Base-by-base conservation (phyloP, 2,329 filamentous ascomycete species). In the Arthrinium puccinioides region DNA sequence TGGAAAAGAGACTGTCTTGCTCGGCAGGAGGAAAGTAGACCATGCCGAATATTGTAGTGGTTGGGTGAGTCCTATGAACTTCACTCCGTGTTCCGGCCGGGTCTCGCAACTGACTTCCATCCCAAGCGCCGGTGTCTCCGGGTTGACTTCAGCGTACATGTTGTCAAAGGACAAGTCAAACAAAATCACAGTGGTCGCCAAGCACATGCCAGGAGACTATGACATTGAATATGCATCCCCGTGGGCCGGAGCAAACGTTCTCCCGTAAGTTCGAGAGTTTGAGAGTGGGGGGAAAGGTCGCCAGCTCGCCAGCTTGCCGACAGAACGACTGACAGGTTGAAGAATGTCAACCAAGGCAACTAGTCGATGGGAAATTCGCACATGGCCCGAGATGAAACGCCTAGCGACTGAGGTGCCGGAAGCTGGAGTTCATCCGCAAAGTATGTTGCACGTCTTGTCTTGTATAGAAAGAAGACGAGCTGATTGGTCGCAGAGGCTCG, bases 181-280 rank as follows among this genome's bases (percentile, higher is more conserved):
- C 47, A 43, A 28, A 25, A 39, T 94, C 45, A 88, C 84, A 0
- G 68, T 94, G 24, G 67, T 87, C 21, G 83, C 87, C 5, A 94
- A 90, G 54, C 84, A 94, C 56, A 92, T 95, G 83, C 89, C 89
- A 0, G 89, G 89, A 24, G 89, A 96, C 64, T 92, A 90, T 60
- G 84, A 90, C 47, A 82, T 89, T 48, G 84, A 94, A 67, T 96
- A 95, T 58, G 82, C 86, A 1, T 94, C 86, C 6, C 52, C 52
- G 4, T 49, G 46, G 32, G 52, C 56, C 15, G 56, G 56, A 15
- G 56, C 56, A 9, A 58, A 59, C 32, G 51, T 57, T 23, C 21
- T 57, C 19, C 53, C 54, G 54, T 59, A 47, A 48, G 51, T 43
- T n/a, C 21, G 18, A 9, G 9, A 7, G 4, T 8, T 10, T 8